A percentile compares a stretch with the other conserved stretches of the same genome.
phyloP scores from a whole-genome alignment of 2,329 filamentous ascomycete species.

The Ophiostoma piceae region DNA sequence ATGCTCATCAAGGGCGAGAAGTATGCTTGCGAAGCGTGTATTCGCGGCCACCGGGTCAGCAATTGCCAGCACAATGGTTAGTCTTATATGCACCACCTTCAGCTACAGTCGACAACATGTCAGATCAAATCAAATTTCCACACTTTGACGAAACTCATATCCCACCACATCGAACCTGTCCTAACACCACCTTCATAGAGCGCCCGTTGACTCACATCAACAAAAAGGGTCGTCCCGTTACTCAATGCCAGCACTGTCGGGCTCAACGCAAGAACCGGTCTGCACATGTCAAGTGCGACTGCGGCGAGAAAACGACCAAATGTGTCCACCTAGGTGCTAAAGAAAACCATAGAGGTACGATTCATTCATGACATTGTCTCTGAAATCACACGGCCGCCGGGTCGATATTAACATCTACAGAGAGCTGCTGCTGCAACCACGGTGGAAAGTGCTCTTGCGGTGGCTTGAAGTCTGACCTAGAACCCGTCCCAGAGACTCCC shows the following conservation, averaged over 20 bases:
- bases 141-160: not conserved
- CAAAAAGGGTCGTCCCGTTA: conserved; percentile 94
- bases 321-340: conserved; percentile 55
- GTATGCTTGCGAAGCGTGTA: conserved; percentile 95
- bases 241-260: conserved; percentile 96
- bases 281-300: conserved; percentile 94
- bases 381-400: not conserved
- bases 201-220: conserved; percentile 90
- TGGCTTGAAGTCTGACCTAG: conserved; percentile 57
- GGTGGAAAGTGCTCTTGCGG: conserved; percentile 62
- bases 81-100: conserved; percentile 37
- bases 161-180: not conserved
- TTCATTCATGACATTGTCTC: too few relatives aligned
- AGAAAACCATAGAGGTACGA: conserved; percentile 57
- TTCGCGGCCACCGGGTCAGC: conserved; percentile 97
- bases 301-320: conserved; percentile 81
- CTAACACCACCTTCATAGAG: conserved; percentile 49
- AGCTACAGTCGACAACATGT: not conserved
- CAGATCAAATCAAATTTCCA: not conserved
- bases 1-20: conserved; percentile 95
- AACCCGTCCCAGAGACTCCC: conserved; percentile 53
- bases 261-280: conserved; percentile 92
- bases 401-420: conserved; percentile 35
- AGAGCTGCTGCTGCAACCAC: conserved; percentile 66
- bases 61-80: conserved; percentile 94